A percentile compares a stretch with the other conserved stretches of the same genome.
phyloP scores from a whole-genome alignment of 2,329 filamentous ascomycete species.

The Claviceps cyperi region DNA sequence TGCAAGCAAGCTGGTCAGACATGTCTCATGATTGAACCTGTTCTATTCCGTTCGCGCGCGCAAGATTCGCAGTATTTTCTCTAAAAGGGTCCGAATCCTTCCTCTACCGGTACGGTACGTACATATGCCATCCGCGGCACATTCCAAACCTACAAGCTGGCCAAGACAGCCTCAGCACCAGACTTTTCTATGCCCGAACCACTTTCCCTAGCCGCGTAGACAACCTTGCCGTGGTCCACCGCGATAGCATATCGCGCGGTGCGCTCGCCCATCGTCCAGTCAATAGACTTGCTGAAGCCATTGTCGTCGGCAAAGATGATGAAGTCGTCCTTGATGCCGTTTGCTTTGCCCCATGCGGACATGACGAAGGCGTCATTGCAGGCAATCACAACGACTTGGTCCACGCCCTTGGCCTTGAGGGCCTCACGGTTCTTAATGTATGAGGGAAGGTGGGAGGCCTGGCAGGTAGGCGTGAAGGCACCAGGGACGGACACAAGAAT shows the following conservation, averaged over 20 bases:
- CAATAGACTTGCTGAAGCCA: constrained; percentile 63
- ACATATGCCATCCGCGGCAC: neutral
- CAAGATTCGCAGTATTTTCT: neutral
- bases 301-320: constrained; percentile 61
- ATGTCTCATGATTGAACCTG: neutral
- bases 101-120: too few species aligned
- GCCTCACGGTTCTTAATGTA: constrained; percentile 60
- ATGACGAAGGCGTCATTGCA: constrained; percentile 80
- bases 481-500: constrained; percentile 45
- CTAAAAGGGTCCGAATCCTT: neutral
- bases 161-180: constrained; percentile 38
- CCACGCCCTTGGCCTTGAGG: constrained; percentile 68
- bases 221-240: constrained; percentile 70
- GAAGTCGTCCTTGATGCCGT: constrained; percentile 55
- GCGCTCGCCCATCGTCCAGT: constrained; percentile 62
- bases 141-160: constrained; percentile 29
- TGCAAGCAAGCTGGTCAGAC: neutral
- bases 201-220: constrained; percentile 63
- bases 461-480: constrained; percentile 80
- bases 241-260: constrained; percentile 69
- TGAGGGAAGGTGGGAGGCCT: constrained; percentile 63
- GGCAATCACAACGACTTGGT: constrained; percentile 67
- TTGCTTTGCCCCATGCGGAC: constrained; percentile 83
- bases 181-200: constrained; percentile 33
- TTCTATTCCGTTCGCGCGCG: neutral